These are phyloP conservation scores for Aspergillus caelatus DNA, from an alignment of 2,329 filamentous ascomycete species.

Conservation along the genomic window DNA sequence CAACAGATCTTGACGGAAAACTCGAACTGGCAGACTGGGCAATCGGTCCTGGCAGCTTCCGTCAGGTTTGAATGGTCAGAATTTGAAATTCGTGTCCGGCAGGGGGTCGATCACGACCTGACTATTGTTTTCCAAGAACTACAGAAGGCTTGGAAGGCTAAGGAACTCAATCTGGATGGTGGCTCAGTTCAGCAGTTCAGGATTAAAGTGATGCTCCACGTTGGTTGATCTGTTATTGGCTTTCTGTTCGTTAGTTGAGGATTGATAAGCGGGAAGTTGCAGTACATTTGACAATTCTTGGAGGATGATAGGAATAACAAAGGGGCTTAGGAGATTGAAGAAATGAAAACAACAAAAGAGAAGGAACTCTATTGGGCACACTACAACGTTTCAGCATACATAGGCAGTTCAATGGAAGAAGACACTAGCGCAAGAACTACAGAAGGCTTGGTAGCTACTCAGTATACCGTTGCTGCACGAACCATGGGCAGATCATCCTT, in stretches of 20 bases:
- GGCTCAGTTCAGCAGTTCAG: slow-evolving; percentile 9
- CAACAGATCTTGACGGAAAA: slow-evolving; percentile 15
- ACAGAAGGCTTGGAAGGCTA: slow-evolving; percentile 18
- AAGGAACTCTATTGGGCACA: background rate
- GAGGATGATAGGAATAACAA: background rate
- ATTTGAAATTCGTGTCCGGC: slow-evolving; percentile 23
- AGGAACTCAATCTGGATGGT: slow-evolving; percentile 1
- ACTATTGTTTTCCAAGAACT: slow-evolving; percentile 15
- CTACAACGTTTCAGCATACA: background rate
- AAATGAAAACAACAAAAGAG: background rate
- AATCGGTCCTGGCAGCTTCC: slow-evolving; percentile 19
- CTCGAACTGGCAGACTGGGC: slow-evolving; percentile 1
- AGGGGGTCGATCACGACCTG: slow-evolving; percentile 21
- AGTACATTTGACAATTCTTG: background rate
- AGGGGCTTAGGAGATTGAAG: background rate
- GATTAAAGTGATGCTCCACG: slow-evolving; percentile 23
- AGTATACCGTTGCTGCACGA: slow-evolving; percentile 5
- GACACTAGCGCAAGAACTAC: background rate
- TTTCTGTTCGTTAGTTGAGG: background rate
- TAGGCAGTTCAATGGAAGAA: background rate
- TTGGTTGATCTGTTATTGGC: background rate
- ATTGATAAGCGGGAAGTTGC: background rate
- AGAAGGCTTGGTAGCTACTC: background rate
- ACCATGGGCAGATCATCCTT: slow-evolving; percentile 6
- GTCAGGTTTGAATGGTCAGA: slow-evolving; percentile 25